Conservation (phyloP, 2,329 filamentous ascomycete genomes). For the Diplodia scrobiculata region DNA sequence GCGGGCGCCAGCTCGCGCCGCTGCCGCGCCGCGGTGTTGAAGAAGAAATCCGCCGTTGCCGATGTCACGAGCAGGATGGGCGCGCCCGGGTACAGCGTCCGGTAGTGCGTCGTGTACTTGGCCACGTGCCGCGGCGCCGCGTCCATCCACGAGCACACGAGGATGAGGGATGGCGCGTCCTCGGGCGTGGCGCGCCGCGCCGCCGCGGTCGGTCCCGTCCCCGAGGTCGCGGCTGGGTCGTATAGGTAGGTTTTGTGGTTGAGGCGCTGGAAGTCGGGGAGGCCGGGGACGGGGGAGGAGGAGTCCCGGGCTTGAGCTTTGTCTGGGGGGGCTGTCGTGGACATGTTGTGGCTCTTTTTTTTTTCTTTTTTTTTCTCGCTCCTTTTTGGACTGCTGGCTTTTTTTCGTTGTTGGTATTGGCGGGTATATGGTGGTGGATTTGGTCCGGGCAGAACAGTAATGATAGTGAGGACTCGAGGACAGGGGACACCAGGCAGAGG, state of each 20-base stretch:
- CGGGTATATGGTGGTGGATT: too few species aligned
- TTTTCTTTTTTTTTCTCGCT: background rate
- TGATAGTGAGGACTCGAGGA: background rate
- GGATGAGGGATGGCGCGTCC: conserved; percentile 34
- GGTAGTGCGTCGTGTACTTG: conserved; percentile 43
- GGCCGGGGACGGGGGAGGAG: background rate
- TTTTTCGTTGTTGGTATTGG: background rate
- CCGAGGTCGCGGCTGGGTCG: conserved; percentile 32
- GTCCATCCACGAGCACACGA: conserved; percentile 43
- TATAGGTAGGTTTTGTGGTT: conserved; percentile 42
- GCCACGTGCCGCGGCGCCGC: conserved; percentile 43
- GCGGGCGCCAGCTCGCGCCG: conserved; percentile 35
- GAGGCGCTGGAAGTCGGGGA: conserved; percentile 40
- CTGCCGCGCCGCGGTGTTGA: conserved; percentile 33
- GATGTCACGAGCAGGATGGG: conserved; percentile 40
- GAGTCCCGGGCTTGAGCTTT: background rate
- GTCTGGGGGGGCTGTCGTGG: background rate
- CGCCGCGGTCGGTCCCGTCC: too few species aligned
- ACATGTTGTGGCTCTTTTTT: background rate
- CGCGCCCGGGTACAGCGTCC: conserved; percentile 38
- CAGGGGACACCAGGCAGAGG: background rate
- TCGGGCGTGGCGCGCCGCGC: background rate
- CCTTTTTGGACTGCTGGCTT: too few species aligned
- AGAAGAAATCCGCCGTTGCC: conserved; percentile 40
- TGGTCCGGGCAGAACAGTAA: background rate